Conservation (phyloP, 306 rosid genomes). For the Albizia julibrissin region DNA sequence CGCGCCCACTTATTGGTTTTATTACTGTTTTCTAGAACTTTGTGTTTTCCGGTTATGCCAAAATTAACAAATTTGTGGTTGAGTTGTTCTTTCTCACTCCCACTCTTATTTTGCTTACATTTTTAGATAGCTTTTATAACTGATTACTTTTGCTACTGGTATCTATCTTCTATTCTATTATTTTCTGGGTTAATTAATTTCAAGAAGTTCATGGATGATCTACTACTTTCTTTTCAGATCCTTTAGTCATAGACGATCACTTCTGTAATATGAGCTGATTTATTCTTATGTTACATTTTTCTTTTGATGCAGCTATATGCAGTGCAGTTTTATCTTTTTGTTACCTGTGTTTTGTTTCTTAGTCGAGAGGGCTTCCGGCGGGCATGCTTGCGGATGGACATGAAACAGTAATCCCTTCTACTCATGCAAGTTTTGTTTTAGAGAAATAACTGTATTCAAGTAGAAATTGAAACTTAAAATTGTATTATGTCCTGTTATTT, state of each 20-base stretch:
- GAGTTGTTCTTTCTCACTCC: not conserved
- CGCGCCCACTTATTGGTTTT: slow-evolving; percentile 1
- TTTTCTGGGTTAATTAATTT: not conserved
- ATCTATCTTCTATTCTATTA: not conserved
- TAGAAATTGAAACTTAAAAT: slow-evolving; percentile 8
- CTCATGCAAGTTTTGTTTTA: slow-evolving; percentile 10
- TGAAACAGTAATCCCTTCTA: slow-evolving; percentile 54
- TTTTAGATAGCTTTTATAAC: not conserved
- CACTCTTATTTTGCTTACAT: not conserved
- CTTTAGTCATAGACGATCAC: not conserved
- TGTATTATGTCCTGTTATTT: not conserved
- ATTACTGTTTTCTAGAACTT: not conserved
- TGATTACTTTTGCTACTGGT: not conserved
- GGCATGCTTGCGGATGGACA: slow-evolving; percentile 85
- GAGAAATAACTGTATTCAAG: slow-evolving; percentile 20
- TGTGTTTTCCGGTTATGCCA: not conserved
- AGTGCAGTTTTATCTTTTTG: slow-evolving; percentile 89
- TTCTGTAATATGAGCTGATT: slow-evolving; percentile 6
- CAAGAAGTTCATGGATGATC: not conserved
- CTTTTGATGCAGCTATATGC: slow-evolving; percentile 58
- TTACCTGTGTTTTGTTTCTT: slow-evolving; percentile 86
- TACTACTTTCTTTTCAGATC: slow-evolving; percentile 1
- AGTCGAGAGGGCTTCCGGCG: slow-evolving; percentile 97
- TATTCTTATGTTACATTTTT: not conserved
- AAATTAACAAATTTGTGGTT: not conserved